Evolutionary conservation across 345 rosid genomes (phyloP).

Genomic region (Cardiospermum halicacabum): DNA sequence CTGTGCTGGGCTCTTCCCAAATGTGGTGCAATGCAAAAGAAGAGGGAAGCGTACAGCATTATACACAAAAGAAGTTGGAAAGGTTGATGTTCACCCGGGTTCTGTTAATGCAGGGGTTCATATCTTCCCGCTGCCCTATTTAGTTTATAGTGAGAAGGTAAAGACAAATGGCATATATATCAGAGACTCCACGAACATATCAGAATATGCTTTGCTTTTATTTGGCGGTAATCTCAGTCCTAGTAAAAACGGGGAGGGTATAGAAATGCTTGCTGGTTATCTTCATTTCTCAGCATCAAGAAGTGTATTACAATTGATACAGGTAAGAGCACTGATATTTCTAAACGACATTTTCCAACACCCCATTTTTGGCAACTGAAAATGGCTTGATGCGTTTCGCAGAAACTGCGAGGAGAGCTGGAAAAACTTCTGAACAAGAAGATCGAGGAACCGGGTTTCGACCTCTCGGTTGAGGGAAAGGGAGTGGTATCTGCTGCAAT

Average conservation of each 20-base stretch:
- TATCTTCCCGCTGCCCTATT: slow-evolving; percentile 79
- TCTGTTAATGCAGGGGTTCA: slow-evolving; percentile 81
- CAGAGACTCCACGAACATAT: slow-evolving; percentile 88
- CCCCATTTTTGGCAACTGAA: neutral
- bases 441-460: slow-evolving; percentile 81
- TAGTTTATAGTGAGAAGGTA: slow-evolving; percentile 91
- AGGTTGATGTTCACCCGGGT: slow-evolving; percentile 90
- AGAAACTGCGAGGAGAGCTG: slow-evolving; percentile 79
- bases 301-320: slow-evolving; percentile 69
- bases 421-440: slow-evolving; percentile 75
- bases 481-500: slow-evolving; percentile 86
- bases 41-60: slow-evolving; percentile 88
- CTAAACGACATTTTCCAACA: neutral
- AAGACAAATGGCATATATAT: slow-evolving; percentile 73
- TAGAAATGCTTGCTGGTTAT: slow-evolving; percentile 96
- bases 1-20: slow-evolving; percentile 96
- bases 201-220: slow-evolving; percentile 90
- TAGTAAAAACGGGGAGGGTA: slow-evolving; percentile 69
- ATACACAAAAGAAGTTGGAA: slow-evolving; percentile 92
- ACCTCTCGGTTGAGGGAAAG: slow-evolving; percentile 70
- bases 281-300: slow-evolving; percentile 92
- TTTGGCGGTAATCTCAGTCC: slow-evolving; percentile 85
- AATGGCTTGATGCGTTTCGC: slow-evolving; percentile 10
- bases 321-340: slow-evolving; percentile 31
- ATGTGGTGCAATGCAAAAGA: slow-evolving; percentile 94